A percentile compares a stretch with the other conserved stretches of the same genome.
These are phyloP conservation scores for Chrysanthemum lavandulifolium DNA, from an alignment of 129 eudicot species.

Conservation along the genomic window DNA sequence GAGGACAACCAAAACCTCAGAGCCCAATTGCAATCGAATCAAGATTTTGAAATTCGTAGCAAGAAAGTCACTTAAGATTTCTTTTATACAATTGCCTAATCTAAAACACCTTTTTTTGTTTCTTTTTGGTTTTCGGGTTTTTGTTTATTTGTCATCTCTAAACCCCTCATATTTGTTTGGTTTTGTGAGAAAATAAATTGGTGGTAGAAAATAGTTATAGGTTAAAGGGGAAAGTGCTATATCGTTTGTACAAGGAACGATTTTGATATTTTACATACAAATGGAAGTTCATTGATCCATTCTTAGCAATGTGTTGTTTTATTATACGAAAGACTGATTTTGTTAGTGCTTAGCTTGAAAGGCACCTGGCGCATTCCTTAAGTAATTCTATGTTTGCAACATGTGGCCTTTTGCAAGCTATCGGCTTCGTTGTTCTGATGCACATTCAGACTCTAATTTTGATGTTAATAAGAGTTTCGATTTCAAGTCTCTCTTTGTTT, in stretches of 20 bases:
- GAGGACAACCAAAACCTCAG: conserved; percentile 84
- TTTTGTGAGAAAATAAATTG: conserved; percentile 14
- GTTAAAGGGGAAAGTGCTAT: conserved; percentile 22
- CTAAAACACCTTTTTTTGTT: conserved; percentile 9
- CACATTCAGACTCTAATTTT: no score
- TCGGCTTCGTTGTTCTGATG: no score
- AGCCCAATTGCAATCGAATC: conserved; percentile 57
- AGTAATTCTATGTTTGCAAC: neutral
- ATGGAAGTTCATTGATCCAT: conserved; percentile 16
- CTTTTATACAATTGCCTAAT: conserved; percentile 6
- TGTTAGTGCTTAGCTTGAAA: neutral
- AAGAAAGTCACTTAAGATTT: conserved; percentile 40
- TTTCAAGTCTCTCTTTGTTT: no score
- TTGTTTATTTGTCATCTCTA: conserved; percentile 5
- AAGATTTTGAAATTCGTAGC: conserved; percentile 30
- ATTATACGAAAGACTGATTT: neutral
- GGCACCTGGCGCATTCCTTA: neutral
- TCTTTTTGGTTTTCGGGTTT: conserved; percentile 8
- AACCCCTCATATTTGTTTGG: conserved; percentile 25
- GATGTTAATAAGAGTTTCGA: no score
- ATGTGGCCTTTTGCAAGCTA: no score
- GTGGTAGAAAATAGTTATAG: conserved; percentile 30
- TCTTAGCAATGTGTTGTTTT: neutral
- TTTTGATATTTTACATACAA: conserved; percentile 26
- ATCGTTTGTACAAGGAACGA: conserved; percentile 37